Conservation (phyloP, 345 rosid species). For the Arabis alpina region DNA sequence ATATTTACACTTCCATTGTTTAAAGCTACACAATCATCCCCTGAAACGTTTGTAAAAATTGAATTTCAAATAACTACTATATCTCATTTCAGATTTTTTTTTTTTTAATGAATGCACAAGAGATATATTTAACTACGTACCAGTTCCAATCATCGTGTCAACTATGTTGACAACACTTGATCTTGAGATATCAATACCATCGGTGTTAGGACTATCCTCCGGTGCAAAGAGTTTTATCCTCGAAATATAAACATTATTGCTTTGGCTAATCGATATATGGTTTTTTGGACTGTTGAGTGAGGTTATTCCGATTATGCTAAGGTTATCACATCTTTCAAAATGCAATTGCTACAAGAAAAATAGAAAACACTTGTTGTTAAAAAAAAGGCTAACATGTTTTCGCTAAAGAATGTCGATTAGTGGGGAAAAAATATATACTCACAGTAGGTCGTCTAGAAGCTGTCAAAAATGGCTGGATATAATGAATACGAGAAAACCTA, state of each 20-base stretch:
- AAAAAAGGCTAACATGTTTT: neutral
- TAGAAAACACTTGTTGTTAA: neutral
- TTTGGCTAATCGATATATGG: slow-evolving; percentile 41
- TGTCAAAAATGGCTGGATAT: neutral
- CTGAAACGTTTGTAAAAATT: slow-evolving; percentile 9
- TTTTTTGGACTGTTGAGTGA: slow-evolving; percentile 46
- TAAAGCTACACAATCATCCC: slow-evolving; percentile 67
- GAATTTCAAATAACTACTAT: neutral
- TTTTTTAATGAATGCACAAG: neutral
- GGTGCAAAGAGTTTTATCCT: slow-evolving; percentile 52
- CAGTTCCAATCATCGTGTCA: slow-evolving; percentile 48
- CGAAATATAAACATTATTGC: slow-evolving; percentile 42
- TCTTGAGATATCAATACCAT: slow-evolving; percentile 51
- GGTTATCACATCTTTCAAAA: slow-evolving; percentile 36
- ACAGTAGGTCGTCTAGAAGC: slow-evolving; percentile 32
- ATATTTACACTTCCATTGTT: slow-evolving; percentile 35
- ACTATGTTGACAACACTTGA: slow-evolving; percentile 44
- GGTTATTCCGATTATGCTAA: slow-evolving; percentile 41
- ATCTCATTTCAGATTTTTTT: neutral
- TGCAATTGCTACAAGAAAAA: slow-evolving; percentile 34
- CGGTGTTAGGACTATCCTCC: slow-evolving; percentile 58
- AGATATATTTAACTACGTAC: slow-evolving; percentile 29
- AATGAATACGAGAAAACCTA: neutral
- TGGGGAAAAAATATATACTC: neutral
- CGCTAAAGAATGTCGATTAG: neutral